A percentile compares a stretch with the other conserved stretches of the same genome.
Evolutionary conservation across 306 rosid genomes (phyloP).

Genomic region (Mimosa pudica): DNA sequence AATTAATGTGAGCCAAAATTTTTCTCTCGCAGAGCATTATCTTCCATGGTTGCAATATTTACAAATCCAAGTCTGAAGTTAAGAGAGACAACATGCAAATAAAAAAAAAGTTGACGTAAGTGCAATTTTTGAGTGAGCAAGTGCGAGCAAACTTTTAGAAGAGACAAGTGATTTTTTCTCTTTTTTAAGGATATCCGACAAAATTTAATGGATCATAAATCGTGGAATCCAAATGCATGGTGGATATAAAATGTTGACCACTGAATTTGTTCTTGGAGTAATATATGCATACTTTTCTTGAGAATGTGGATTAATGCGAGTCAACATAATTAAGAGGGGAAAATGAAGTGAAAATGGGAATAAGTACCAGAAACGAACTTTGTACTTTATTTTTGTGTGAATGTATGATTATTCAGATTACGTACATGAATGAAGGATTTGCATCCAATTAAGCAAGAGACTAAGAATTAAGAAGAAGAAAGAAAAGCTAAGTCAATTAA

Average conservation of each 20-base stretch:
- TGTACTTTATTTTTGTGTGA: background rate
- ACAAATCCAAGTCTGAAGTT: background rate
- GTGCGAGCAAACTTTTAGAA: background rate
- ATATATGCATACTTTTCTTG: slow-evolving; percentile 5
- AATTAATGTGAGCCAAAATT: no score
- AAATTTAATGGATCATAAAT: background rate
- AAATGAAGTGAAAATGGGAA: background rate
- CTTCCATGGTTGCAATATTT: background rate
- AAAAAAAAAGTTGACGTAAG: background rate
- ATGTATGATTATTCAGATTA: background rate
- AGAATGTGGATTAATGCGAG: background rate
- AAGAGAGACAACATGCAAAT: background rate
- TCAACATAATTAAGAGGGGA: background rate
- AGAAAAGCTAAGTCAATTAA: background rate
- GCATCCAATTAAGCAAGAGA: background rate
- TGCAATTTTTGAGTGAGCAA: no score
- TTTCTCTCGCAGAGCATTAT: background rate
- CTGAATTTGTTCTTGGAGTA: background rate
- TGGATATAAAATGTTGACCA: background rate
- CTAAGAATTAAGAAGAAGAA: background rate
- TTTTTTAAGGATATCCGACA: background rate
- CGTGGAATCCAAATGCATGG: background rate
- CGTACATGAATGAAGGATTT: background rate
- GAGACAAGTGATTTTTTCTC: background rate
- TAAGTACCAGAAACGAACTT: background rate